Percentiles rank a stretch among this genome's conserved stretches.
These are phyloP conservation scores for Coemansia reversa DNA, from an alignment of 192 early-diverging fungal genomes.

Conservation along the genomic window DNA sequence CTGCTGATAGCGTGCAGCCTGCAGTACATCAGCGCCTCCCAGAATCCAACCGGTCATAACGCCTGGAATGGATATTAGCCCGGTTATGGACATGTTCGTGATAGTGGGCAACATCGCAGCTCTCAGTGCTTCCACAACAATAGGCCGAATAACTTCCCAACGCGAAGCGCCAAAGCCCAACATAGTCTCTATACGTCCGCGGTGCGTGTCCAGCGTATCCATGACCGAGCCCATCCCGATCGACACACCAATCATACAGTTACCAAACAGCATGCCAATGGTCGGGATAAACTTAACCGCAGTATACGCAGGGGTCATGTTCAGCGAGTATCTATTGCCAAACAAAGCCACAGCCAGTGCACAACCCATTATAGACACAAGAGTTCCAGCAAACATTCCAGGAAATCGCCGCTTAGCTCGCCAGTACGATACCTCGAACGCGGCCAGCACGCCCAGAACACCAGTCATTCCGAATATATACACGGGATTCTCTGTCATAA, in stretches of 20 bases:
- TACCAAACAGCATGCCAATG: conserved; percentile 87
- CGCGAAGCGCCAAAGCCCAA: conserved; percentile 76
- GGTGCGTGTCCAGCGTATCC: conserved; percentile 58
- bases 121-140: conserved; percentile 70
- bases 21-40: conserved; percentile 74
- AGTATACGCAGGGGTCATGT: conserved; percentile 66
- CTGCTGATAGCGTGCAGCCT: conserved; percentile 80
- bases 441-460: conserved; percentile 61
- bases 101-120: conserved; percentile 76
- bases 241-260: conserved; percentile 72
- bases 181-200: conserved; percentile 57
- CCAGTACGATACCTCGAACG: conserved; percentile 70
- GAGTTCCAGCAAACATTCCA: conserved; percentile 66
- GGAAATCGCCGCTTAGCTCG: conserved; percentile 68
- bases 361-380: conserved; percentile 45
- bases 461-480: conserved; percentile 62
- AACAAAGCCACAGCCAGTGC: conserved; percentile 23
- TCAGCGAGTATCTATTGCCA: conserved; percentile 61
- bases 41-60: conserved; percentile 88
- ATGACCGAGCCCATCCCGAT: conserved; percentile 64
- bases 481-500: conserved; percentile 59
- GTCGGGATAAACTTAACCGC: conserved; percentile 82
- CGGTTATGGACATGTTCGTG: conserved; percentile 78
- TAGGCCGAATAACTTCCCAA: conserved; percentile 76
- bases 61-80: conserved; percentile 84